Conservation (phyloP, 2,329 filamentous ascomycete genomes). For the Aspergillus pseudoglaucus region DNA sequence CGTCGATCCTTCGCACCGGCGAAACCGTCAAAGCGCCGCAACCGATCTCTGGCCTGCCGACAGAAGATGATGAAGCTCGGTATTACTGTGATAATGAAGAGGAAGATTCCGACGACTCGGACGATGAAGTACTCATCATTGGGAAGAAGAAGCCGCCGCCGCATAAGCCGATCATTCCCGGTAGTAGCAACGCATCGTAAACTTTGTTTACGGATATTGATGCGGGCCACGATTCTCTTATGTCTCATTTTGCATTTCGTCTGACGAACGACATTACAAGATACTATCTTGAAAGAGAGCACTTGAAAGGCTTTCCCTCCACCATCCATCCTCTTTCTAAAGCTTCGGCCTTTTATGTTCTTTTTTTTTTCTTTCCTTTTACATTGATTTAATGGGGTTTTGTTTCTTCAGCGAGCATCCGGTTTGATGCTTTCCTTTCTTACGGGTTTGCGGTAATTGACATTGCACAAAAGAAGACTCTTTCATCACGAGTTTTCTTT, state of each 20-base stretch:
- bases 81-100: slow-evolving; percentile 40
- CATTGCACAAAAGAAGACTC: background rate
- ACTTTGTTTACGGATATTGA: slow-evolving; percentile 1
- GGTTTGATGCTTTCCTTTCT: slow-evolving; percentile 2
- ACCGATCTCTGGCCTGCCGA: slow-evolving; percentile 13
- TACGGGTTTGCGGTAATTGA: slow-evolving; percentile 1
- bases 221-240: background rate
- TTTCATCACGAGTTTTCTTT: too few relatives aligned
- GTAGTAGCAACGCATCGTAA: slow-evolving; percentile 7
- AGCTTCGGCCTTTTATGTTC: slow-evolving; percentile 2
- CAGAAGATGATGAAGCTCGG: slow-evolving; percentile 32
- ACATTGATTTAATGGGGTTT: background rate
- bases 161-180: slow-evolving; percentile 15
- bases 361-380: slow-evolving; percentile 1
- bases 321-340: background rate
- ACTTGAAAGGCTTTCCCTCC: background rate
- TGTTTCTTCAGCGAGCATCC: slow-evolving; percentile 5
- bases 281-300: background rate
- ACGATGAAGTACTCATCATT: slow-evolving; percentile 38
- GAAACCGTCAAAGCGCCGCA: slow-evolving; percentile 35
- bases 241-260: background rate
- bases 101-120: slow-evolving; percentile 32
- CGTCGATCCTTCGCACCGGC: slow-evolving; percentile 35
- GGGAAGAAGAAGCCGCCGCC: slow-evolving; percentile 27
- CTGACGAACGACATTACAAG: background rate